Evolutionary conservation across 345 rosid genomes (phyloP), one percentile per base, ranked within the genome.

Genomic region (Conringia planisiliqua): DNA sequence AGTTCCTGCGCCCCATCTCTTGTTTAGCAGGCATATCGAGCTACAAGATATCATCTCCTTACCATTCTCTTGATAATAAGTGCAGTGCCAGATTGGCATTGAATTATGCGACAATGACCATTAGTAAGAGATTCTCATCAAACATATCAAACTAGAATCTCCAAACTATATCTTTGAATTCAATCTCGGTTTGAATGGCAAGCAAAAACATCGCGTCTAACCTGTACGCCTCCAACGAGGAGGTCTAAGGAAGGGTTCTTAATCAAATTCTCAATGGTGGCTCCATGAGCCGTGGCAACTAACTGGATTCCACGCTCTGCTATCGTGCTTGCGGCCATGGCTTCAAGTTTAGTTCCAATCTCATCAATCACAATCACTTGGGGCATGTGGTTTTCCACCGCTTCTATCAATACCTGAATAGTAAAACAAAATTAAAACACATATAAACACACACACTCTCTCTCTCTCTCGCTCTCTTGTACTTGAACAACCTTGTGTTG

Each of bases 301-400:
- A 93, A 83, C 83, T 93, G 96, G 75, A 93, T 91, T 67, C 97
- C 98, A 67, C 96, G 94, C 68, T 93, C 97, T 69, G 97, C 96
- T 76, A 93, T 93, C 10, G 98, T 91, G 77, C 97, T 87, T 70
- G 91, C 98, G 72, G 98, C 98, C 73, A 91, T 73, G 8, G 94
- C 97, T 85, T 93, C 97, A 72, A 91, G 98, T 82, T 88, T 91
- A 80, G 97, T 93, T 48, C 96, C 92, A 79, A 91, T 89, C 83
- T 91, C 98, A 89, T 93, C 97, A 66, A 90, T 93, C 78, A 90
- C 96, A 69, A 88, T 87, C 73, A 90, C 97, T 87, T 90, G 96
- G 5, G 96, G 98, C 96, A 93, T 90, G 70, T 93, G 98, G 83
- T 90, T 93, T 79, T 93, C 96, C 52, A 90, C 98, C 18, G 96